Evolutionary conservation across 352 stramenopile genomes (phyloP).

Genomic region (Globisporangium lucens): DNA sequence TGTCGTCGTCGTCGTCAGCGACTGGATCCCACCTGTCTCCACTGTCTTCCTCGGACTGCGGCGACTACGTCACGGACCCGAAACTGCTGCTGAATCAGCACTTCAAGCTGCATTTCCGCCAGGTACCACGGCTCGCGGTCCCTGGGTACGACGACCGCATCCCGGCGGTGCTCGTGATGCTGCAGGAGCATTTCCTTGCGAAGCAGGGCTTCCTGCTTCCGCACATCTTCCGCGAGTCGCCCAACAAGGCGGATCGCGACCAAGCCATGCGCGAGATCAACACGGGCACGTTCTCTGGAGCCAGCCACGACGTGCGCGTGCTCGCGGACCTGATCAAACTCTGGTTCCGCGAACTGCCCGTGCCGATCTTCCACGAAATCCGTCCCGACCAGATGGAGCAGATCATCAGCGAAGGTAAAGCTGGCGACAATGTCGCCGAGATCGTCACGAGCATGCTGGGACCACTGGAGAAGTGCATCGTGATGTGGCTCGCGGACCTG

Average conservation of each 20-base stretch:
- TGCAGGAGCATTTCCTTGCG: constrained; percentile 73
- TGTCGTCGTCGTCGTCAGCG: background rate
- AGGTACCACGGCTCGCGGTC: constrained; percentile 64
- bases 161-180: constrained; percentile 84
- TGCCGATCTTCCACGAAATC: constrained; percentile 82
- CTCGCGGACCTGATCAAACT: constrained; percentile 88
- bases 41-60: background rate
- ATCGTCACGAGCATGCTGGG: constrained; percentile 51
- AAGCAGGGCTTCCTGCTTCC: constrained; percentile 62
- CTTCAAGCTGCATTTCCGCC: constrained; percentile 75
- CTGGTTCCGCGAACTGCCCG: constrained; percentile 85
- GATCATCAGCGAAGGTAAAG: constrained; percentile 18
- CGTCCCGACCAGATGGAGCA: constrained; percentile 67
- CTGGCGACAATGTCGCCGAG: constrained; percentile 28
- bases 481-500: constrained; percentile 85
- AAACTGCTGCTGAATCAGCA: constrained; percentile 76
- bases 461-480: constrained; percentile 47
- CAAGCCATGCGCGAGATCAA: constrained; percentile 84
- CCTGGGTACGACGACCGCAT: constrained; percentile 73
- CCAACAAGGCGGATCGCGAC: constrained; percentile 83
- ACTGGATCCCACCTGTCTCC: background rate
- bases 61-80: constrained; percentile 23
- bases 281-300: constrained; percentile 63
- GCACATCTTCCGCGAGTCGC: constrained; percentile 88
- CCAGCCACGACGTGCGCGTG: constrained; percentile 72